These are phyloP conservation scores for Blastomyces gilchristii DNA, from an alignment of 2,329 filamentous ascomycete species.

Conservation along the genomic window DNA sequence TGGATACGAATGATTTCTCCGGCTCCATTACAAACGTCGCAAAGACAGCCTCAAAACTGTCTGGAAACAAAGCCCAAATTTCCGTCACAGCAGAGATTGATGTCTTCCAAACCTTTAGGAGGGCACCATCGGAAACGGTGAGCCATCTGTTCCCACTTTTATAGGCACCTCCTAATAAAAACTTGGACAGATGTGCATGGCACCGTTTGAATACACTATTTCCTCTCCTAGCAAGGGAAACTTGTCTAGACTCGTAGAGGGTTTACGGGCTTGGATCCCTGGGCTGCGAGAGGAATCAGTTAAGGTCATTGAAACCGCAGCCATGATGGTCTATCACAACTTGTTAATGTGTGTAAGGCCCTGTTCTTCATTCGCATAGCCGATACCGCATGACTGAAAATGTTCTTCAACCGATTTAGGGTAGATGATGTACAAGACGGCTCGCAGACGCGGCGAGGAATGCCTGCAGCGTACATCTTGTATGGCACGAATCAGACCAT, in stretches of 20 bases:
- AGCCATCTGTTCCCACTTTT: neutral
- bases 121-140: no score
- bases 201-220: neutral
- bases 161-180: neutral
- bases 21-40: no score
- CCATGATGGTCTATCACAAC: neutral
- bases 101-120: no score
- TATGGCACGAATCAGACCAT: conserved; percentile 31
- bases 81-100: no score
- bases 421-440: conserved; percentile 35
- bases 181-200: neutral
- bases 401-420: neutral
- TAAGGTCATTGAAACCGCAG: neutral
- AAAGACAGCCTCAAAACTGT: no score
- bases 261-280: neutral
- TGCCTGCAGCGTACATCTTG: conserved; percentile 27
- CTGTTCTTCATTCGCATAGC: neutral
- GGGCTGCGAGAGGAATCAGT: neutral
- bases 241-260: neutral
- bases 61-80: no score
- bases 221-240: neutral
- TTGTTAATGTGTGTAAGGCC: neutral
- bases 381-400: no score
- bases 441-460: conserved; percentile 27
- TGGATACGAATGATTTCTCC: no score